Evolutionary conservation across 768 basidiomycete genomes (phyloP).

Genomic region (Tricholoma furcatifolium): DNA sequence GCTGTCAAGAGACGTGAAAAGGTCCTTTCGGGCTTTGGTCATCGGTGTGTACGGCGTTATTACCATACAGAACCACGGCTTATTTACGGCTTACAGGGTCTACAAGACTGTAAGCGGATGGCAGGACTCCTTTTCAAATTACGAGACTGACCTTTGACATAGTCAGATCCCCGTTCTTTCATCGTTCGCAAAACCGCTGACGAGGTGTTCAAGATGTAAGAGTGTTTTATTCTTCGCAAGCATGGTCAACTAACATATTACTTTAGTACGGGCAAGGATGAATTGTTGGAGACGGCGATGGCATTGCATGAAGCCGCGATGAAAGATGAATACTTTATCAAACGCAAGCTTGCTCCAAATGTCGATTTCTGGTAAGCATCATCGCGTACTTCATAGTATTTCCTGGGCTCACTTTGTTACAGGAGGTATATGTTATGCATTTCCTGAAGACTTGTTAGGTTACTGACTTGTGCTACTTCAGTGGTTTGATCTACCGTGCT

Average conservation of each 20-base stretch:
- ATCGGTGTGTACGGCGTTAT: slow-evolving; percentile 48
- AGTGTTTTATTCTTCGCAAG: background rate
- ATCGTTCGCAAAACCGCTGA: slow-evolving; percentile 89
- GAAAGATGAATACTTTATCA: slow-evolving; percentile 87
- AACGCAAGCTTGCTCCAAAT: slow-evolving; percentile 81
- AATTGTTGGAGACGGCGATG: slow-evolving; percentile 87
- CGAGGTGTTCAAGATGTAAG: slow-evolving; percentile 87
- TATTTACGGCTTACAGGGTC: slow-evolving; percentile 36
- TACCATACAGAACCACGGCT: background rate
- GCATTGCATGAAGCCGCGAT: slow-evolving; percentile 84
- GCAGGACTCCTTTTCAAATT: background rate
- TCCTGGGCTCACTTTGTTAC: slow-evolving; percentile 18
- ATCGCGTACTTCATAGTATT: slow-evolving; percentile 4
- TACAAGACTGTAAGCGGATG: slow-evolving; percentile 63
- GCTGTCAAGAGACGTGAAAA: slow-evolving; percentile 87
- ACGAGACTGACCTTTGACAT: slow-evolving; percentile 2
- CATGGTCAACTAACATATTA: background rate
- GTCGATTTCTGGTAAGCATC: slow-evolving; percentile 82
- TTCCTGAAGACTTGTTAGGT: background rate
- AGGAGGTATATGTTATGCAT: slow-evolving; percentile 51
- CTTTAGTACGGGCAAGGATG: slow-evolving; percentile 78
- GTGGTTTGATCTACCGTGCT: slow-evolving; percentile 86
- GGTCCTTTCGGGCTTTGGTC: slow-evolving; percentile 88
- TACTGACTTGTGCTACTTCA: slow-evolving; percentile 25
- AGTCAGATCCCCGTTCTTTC: slow-evolving; percentile 90